Percentiles rank a stretch among this genome's conserved stretches.
These are phyloP conservation scores for Trypethelium eluteriae DNA, from an alignment of 495 filamentous ascomycete genomes.

Conservation along the genomic window DNA sequence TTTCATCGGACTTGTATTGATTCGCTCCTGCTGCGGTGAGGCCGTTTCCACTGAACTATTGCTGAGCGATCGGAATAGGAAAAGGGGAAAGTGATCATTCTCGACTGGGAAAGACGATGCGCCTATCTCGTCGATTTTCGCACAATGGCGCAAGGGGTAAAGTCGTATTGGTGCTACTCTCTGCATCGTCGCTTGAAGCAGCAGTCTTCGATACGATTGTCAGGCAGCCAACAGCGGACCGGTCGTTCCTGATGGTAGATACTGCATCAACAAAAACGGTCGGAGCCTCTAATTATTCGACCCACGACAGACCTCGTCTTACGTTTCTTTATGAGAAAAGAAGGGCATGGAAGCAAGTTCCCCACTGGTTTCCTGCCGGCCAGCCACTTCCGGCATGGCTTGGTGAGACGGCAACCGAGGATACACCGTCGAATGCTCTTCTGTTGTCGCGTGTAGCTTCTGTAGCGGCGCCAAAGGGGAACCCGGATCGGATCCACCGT, in stretches of 20 bases:
- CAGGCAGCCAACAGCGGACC: no score
- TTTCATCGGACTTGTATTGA: no score
- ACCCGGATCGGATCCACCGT: neutral
- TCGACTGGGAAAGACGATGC: neutral
- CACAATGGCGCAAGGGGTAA: no score
- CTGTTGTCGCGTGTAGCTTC: neutral
- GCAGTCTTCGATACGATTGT: no score
- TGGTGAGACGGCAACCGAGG: neutral
- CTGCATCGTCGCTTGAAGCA: no score
- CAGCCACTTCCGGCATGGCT: neutral
- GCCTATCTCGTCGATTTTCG: neutral
- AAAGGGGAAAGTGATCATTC: neutral
- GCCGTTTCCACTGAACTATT: neutral
- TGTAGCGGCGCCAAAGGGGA: neutral
- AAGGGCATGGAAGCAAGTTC: neutral
- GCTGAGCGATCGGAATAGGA: neutral
- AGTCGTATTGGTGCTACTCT: no score
- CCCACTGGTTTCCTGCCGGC: neutral
- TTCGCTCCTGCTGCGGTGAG: no score
- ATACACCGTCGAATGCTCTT: constrained; percentile 4
- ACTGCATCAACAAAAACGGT: no score
- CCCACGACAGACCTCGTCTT: no score
- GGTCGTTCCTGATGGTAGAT: no score
- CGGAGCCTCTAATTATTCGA: no score
- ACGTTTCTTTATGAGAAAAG: neutral